Evolutionary conservation across 2,329 filamentous ascomycete genomes (phyloP), one percentile per base, ranked within the genome.

Genomic region (Neophaeococcomyces aloes): DNA sequence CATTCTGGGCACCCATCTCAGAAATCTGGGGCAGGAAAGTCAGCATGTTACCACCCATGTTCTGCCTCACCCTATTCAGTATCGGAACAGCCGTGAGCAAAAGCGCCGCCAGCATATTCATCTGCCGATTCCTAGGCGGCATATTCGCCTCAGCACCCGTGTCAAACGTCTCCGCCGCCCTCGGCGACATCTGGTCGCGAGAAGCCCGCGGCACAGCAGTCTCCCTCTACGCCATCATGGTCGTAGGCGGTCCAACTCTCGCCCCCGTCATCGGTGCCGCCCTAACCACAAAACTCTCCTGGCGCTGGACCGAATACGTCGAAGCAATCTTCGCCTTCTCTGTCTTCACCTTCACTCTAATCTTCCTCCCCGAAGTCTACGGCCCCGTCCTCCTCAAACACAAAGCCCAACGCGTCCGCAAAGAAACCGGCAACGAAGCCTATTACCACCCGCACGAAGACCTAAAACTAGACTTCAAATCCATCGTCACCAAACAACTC

Each of bases 381-480:
- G 53, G 56, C 1, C 61, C 61, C 2, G 59, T 65, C 0, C 52
- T 69, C 0, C 51, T 69, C 2, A 61, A 64, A 41, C 53, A 56
- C 2, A 67, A 66, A 44, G 65, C 66, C 2, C 51, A 58, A 30
- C 42, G 47, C 13, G 43, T 67, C 14, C 62, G 65, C 5, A 62
- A 62, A 21, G 53, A 62, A 29, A 65, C 60, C 7, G 62, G 59
- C 25, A 61, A 69, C 44, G 14, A 55, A 1, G 52, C 58, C 13
- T 64, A 63, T 41, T 69, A 63, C 49, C 67, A 71, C 48, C 66
- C 67, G 0, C 68, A 71, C 42, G 68, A 71, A 39, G 51, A 60
- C 3, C 53, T 65, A 36, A 64, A 66, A 42, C 56, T 72, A 25
- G 61, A 63, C 40, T 30, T 61, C 18, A 60, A 59, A 18, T 64